Base-by-base conservation (phyloP, 2,329 filamentous ascomycete genomes). In the Blastomyces emzantsi region DNA sequence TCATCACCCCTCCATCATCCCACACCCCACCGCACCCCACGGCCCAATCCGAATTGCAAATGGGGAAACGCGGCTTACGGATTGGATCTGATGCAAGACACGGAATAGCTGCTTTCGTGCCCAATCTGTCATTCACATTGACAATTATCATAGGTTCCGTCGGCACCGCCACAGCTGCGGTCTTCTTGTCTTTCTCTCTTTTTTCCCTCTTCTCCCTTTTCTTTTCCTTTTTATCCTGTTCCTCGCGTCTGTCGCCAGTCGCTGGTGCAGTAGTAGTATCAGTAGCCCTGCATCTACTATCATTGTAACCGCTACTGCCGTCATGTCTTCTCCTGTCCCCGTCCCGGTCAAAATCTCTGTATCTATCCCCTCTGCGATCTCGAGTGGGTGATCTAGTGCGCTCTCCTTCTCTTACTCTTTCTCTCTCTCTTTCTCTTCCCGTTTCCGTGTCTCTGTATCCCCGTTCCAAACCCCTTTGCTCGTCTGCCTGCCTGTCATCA, bases 71-170 rank as follows among this genome's bases (percentile, higher is more conserved):
- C 55, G 61, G 74, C 77, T 70, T 64, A 78, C 78, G 88, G 68
- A 97, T 87, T 8, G 87, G 87, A 77, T 97, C 93, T 2, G 86
- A 89, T 0, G 90, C 87, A 64, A 96, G 81, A 74, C 92, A 97
- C 0, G 93, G 93, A 67, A 97, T 94, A 61, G 90, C 89, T 19
- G 92, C 90, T 72, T 96, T 96, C n/a, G 93, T 97, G 15, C 93
- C 93, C 45, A 97, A 80, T n/a, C 93, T 85, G 76, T 97, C 93
- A 74, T 97, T 97, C 72, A 97, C 87, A 71, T 93, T 86, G 22
- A 97, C 92, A 61, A 96, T 85, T 69, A 97, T 97, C 89, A 97
- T 95, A 63, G 91, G 88, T 72, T 95, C 89, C 6, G 81, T 77
- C 49, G 73, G 75, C 66, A 75, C 71, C 8, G 78, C 71, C 39